Conservation (phyloP, 83 land plant species). For the Picea abies region DNA sequence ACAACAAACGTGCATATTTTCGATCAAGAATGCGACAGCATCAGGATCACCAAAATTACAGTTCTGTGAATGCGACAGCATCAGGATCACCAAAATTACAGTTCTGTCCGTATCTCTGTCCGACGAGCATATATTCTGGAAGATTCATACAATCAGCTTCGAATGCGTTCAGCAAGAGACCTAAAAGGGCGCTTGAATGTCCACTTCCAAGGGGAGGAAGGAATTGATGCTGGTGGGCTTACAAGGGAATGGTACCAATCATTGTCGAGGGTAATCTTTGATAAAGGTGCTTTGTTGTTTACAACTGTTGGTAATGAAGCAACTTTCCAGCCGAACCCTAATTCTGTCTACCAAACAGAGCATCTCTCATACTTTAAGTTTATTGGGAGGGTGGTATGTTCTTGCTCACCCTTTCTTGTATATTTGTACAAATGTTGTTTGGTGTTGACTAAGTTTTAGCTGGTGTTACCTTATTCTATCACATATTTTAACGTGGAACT, state of each 20-base stretch:
- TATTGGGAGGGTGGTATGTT: constrained; percentile 97
- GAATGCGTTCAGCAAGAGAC: constrained; percentile 93
- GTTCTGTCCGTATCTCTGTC: constrained; percentile 89
- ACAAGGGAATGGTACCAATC: constrained; percentile 99
- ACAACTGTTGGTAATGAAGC: constrained; percentile 99
- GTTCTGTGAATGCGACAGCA: constrained; percentile 95
- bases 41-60: constrained; percentile 96
- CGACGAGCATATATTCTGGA: constrained; percentile 97
- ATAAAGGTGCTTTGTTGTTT: constrained; percentile 94
- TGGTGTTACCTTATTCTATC: not conserved
- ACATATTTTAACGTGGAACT: not conserved
- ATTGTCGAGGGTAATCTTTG: constrained; percentile 94
- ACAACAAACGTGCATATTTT: constrained; percentile 95
- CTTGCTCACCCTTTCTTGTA: not conserved
- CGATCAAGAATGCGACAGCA: constrained; percentile 94
- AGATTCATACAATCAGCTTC: constrained; percentile 96
- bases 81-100: constrained; percentile 96
- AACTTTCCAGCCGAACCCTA: constrained; percentile 98
- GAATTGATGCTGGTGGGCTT: constrained; percentile 99
- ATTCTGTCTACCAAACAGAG: constrained; percentile 98
- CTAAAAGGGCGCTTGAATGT: constrained; percentile 96
- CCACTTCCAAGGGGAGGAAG: constrained; percentile 99
- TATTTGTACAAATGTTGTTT: constrained; percentile 5
- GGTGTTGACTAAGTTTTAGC: not conserved
- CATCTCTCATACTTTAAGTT: constrained; percentile 99